Conservation (phyloP, 2,329 filamentous ascomycete genomes). For the Pseudofabraea citricarpa region DNA sequence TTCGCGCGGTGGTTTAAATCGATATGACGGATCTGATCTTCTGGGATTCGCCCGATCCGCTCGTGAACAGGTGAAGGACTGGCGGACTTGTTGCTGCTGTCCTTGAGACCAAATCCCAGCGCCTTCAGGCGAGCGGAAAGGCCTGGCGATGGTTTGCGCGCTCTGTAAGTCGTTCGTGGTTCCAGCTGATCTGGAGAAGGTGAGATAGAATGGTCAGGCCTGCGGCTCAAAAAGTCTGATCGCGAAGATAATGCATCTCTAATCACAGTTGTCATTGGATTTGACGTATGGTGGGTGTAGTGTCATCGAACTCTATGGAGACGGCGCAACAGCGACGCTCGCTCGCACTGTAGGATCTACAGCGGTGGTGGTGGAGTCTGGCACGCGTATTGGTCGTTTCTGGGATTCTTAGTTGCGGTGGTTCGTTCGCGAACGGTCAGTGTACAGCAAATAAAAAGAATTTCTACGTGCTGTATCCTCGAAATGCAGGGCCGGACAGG, state of each 20-base stretch:
- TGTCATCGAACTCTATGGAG: neutral
- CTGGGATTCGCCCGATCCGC: slow-evolving; percentile 62
- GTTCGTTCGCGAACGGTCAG: too few species aligned
- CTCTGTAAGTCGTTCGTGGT: slow-evolving; percentile 19
- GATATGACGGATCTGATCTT: slow-evolving; percentile 64
- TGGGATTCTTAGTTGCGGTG: neutral
- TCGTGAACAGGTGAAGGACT: slow-evolving; percentile 35
- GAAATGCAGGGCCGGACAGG: too few species aligned
- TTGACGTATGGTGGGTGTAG: neutral
- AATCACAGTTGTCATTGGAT: slow-evolving; percentile 1
- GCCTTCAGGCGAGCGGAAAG: slow-evolving; percentile 62
- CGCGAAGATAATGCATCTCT: slow-evolving; percentile 4
- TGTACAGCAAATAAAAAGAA: too few species aligned
- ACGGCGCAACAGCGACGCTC: neutral
- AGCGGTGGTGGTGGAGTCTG: slow-evolving; percentile 7
- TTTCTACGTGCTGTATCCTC: too few species aligned
- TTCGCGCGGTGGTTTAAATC: slow-evolving; percentile 61
- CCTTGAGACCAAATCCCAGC: slow-evolving; percentile 48
- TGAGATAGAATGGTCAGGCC: slow-evolving; percentile 3
- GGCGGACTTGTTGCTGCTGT: slow-evolving; percentile 15
- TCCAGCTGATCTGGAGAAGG: slow-evolving; percentile 1
- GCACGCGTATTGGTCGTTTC: slow-evolving; percentile 1
- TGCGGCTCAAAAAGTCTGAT: slow-evolving; percentile 1
- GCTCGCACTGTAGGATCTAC: neutral
- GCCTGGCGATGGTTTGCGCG: slow-evolving; percentile 58